Evolutionary conservation across 2,329 filamentous ascomycete species (phyloP), one percentile per base, ranked within the genome.

Genomic region (Claviceps pusilla): DNA sequence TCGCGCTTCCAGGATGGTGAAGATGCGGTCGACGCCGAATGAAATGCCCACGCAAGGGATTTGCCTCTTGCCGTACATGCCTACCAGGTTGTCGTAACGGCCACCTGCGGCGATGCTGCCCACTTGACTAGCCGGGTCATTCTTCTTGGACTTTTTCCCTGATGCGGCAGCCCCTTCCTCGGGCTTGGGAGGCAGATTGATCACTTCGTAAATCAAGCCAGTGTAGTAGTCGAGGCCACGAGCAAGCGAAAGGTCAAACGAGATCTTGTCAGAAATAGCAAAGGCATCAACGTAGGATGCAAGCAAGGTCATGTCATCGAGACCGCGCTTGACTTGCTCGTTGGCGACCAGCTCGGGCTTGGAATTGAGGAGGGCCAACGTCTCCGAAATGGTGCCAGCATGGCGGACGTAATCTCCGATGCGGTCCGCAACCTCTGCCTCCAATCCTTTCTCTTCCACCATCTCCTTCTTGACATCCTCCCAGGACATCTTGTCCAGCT

Each of bases 11-110:
- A 85, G 88, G 65, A 96, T 90, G 62, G 86, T 89, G 72, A 95
- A 95, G 64, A 97, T 96, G 62, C 91, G 84, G 69, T 97, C 91
- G 50, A 96, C 88, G 54, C 91, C 91, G 65, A 97, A 96, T 1
- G 90, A 95, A 61, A 95, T 87, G 52, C 68, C 68, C 10, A 71
- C 68, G 51, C 69, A 73, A 24, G 69, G 91, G 54, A 96, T 89
- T 66, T 90, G 83, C 28, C 75, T 79, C 72, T 90, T 91, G 62
- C 84, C 84, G 74, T 95, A 96, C 88, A 95, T 95, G 71, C 87
- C 87, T 5, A 96, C 91, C 4, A 96, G 78, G 65, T 93, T 85
- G 69, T 96, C 91, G 69, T 96, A 96, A 57, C 90, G 84, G 48
- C 89, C 89, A 65, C 89, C 90, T 4, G 89, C 90, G 48, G 89